A percentile compares a stretch with the other conserved stretches of the same genome.
Conservation (phyloP, 371 early-diverging fungal species). For the Mucor saturninus region DNA sequence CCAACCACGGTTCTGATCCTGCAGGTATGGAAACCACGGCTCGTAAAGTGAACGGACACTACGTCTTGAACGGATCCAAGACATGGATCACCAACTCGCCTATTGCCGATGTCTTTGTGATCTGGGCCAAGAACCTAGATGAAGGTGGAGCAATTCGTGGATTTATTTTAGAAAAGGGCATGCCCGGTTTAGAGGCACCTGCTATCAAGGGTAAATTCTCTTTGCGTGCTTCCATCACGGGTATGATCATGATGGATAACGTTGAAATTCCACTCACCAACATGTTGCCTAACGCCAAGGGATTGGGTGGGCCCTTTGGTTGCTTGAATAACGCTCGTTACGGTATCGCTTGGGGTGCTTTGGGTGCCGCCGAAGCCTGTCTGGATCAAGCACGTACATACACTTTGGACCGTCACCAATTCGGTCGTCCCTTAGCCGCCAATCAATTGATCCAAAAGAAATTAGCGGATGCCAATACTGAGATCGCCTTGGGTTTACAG, state of each 20-base stretch:
- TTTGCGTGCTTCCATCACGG: constrained; percentile 93
- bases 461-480: constrained; percentile 93
- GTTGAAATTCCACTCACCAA: constrained; percentile 92
- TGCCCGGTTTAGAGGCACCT: constrained; percentile 88
- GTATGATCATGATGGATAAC: constrained; percentile 98
- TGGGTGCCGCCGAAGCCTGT: constrained; percentile 97
- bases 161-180: constrained; percentile 91
- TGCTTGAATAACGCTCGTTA: constrained; percentile 98
- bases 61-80: constrained; percentile 90
- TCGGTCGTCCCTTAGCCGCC: constrained; percentile 93
- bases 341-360: constrained; percentile 97
- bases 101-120: constrained; percentile 95
- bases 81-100: constrained; percentile 99
- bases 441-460: constrained; percentile 98
- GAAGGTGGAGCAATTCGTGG: constrained; percentile 92
- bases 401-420: constrained; percentile 87
- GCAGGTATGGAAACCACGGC: constrained; percentile 94
- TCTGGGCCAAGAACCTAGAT: constrained; percentile 93
- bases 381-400: constrained; percentile 90
- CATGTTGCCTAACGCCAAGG: constrained; percentile 86
- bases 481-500: constrained; percentile 91
- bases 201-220: constrained; percentile 96
- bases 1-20: constrained; percentile 98
- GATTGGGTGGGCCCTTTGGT: constrained; percentile 96
- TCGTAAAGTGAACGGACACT: constrained; percentile 74